phyloP scores from a whole-genome alignment of 2,329 filamentous ascomycete species.

The Aspergillus aculeatinus region DNA sequence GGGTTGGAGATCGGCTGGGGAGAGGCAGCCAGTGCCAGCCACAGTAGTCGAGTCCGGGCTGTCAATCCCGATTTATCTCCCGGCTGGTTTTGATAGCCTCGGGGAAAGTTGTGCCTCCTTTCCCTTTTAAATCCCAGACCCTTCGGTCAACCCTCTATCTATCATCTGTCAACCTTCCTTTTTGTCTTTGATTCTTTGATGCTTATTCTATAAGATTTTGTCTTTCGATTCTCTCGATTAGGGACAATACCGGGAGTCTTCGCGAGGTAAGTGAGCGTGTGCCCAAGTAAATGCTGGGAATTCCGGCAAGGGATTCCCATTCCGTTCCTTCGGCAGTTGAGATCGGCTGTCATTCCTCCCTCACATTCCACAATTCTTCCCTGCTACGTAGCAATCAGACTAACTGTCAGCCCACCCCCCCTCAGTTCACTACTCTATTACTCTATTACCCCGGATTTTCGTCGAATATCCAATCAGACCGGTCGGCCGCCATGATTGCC shows the following conservation, averaged over 20 bases:
- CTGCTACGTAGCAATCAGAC: neutral
- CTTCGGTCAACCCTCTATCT: neutral
- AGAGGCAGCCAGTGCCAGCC: neutral
- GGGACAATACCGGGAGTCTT: neutral
- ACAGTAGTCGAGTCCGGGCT: constrained; percentile 11
- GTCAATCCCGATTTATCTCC: constrained; percentile 24
- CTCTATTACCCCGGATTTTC: neutral
- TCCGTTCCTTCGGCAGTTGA: neutral
- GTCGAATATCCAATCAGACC: neutral
- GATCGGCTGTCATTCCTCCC: neutral
- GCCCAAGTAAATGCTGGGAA: neutral
- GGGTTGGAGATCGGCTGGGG: constrained; percentile 19
- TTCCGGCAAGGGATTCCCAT: neutral
- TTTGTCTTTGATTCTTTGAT: neutral
- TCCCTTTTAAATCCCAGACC: constrained; percentile 17
- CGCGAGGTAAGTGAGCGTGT: neutral
- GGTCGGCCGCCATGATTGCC: constrained; percentile 25
- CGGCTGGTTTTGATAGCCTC: constrained; percentile 24
- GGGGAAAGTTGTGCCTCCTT: constrained; percentile 13
- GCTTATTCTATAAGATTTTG: neutral
- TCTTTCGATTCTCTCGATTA: neutral
- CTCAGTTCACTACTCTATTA: too few species aligned
- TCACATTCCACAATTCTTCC: neutral
- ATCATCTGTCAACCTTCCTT: neutral
- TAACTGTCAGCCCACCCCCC: too few species aligned